Evolutionary conservation across 257 asterid species (phyloP).

Genomic region (Jaltomata sinuosa): DNA sequence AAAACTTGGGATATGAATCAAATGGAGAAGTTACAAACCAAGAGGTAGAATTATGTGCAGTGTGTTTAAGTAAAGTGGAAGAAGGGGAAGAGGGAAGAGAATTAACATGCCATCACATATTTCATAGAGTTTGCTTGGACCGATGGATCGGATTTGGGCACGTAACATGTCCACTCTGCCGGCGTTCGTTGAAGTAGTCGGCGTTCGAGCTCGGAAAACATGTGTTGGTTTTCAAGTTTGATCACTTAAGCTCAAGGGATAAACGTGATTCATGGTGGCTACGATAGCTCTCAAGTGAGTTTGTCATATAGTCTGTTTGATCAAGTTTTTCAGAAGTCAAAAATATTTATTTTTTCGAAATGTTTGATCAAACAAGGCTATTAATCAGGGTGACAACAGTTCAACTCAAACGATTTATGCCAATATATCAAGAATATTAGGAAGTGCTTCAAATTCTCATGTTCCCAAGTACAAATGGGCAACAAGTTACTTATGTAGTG

Average conservation of each 20-base stretch:
- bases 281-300: not conserved
- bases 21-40: not conserved
- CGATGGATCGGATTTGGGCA: not conserved
- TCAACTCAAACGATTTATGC: no score
- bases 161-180: constrained; percentile 2
- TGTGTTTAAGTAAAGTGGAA: not conserved
- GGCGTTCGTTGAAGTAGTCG: not conserved
- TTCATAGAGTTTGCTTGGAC: not conserved
- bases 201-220: not conserved
- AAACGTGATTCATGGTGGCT: not conserved
- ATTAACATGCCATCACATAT: not conserved
- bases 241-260: not conserved
- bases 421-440: no score
- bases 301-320: not conserved
- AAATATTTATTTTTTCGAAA: no score
- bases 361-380: no score
- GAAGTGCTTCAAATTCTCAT: no score
- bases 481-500: no score
- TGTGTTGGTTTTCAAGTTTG: not conserved
- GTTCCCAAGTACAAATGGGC: no score
- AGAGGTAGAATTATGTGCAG: not conserved
- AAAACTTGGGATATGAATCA: not conserved
- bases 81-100: not conserved
- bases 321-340: no score
- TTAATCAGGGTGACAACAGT: no score